Conservation (phyloP, 2,329 filamentous ascomycete species). For the Apiospora arundinis region DNA sequence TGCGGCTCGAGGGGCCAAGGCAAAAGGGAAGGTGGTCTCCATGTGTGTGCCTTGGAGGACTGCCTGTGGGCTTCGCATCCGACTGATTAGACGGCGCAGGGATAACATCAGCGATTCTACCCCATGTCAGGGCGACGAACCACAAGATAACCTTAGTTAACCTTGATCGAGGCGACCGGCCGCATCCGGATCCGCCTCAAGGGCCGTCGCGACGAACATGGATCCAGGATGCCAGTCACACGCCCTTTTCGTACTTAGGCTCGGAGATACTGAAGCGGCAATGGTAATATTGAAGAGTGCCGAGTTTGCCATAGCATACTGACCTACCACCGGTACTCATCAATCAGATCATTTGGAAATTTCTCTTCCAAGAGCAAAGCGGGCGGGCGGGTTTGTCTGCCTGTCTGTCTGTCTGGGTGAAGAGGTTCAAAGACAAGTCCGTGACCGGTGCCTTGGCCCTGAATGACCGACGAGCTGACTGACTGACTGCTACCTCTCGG, state of each 20-base stretch:
- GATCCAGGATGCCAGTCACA: not conserved
- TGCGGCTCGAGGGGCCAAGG: not conserved
- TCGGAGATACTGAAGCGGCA: not conserved
- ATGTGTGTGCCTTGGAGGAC: not conserved
- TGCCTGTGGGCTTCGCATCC: not conserved
- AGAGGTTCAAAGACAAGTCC: not conserved
- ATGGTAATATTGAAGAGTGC: not conserved
- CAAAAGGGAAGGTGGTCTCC: constrained; percentile 1
- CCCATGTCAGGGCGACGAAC: constrained; percentile 1
- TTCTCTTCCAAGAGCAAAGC: not conserved
- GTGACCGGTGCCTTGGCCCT: constrained; percentile 6
- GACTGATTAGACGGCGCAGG: not conserved
- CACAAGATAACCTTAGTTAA: constrained; percentile 1
- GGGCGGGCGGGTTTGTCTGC: not conserved
- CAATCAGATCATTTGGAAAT: not conserved
- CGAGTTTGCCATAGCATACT: not conserved
- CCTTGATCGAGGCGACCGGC: not conserved
- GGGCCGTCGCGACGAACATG: not conserved
- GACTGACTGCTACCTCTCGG: not conserved
- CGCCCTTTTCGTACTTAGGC: not conserved
- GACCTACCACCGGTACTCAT: too few relatives aligned
- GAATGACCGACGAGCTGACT: not conserved
- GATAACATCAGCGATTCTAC: not conserved
- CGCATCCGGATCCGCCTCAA: not conserved
- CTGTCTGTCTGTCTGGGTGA: not conserved